Conservation (phyloP, 2,329 filamentous ascomycete species). For the Penicillium sp. region DNA sequence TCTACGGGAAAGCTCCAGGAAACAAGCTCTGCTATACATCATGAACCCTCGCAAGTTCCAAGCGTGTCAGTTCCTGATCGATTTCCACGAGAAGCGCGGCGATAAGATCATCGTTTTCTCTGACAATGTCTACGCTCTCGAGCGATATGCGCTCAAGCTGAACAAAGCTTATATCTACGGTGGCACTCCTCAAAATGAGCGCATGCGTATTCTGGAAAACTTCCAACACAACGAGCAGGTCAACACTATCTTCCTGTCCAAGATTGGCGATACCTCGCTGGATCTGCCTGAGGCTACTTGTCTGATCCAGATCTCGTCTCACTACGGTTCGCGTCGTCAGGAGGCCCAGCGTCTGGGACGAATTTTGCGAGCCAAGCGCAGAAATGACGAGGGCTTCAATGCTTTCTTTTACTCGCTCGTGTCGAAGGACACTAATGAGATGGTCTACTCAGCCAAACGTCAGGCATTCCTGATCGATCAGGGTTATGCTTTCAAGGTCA, state of each 20-base stretch:
- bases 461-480: conserved; percentile 98
- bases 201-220: conserved; percentile 82
- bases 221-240: conserved; percentile 90
- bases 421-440: conserved; percentile 94
- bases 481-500: conserved; percentile 98
- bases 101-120: conserved; percentile 99
- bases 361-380: conserved; percentile 88
- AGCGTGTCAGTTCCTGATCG: conserved; percentile 95
- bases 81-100: conserved; percentile 90
- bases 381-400: conserved; percentile 98
- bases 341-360: conserved; percentile 91
- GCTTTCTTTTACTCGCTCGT: conserved; percentile 98
- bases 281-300: conserved; percentile 95
- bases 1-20: conserved; percentile 66
- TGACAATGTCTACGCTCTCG: conserved; percentile 90
- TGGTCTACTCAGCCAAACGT: conserved; percentile 95
- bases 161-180: conserved; percentile 90
- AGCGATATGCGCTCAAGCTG: conserved; percentile 79
- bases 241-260: conserved; percentile 92
- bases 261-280: conserved; percentile 97
- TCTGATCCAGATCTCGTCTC: conserved; percentile 93
- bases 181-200: conserved; percentile 79
- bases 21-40: conserved; percentile 73
- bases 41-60: conserved; percentile 99
- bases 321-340: conserved; percentile 94